These are phyloP conservation scores for Hymenoscyphus infarciens DNA, from an alignment of 2,329 filamentous ascomycete genomes.

Conservation along the genomic window DNA sequence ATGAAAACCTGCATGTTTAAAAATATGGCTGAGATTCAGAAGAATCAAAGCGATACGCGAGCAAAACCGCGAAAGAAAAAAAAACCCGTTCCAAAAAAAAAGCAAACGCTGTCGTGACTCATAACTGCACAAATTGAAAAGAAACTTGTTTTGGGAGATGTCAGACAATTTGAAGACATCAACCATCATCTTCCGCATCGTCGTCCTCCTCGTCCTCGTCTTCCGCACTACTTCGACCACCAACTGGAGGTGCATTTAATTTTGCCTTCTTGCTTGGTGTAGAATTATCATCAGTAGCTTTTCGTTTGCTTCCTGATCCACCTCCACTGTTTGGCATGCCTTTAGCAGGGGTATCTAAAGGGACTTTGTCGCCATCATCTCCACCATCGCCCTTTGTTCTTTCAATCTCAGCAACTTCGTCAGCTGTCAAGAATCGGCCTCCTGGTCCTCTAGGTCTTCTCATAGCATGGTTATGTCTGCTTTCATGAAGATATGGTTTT, in stretches of 20 bases:
- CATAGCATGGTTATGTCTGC: conserved; percentile 97
- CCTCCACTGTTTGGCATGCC: conserved; percentile 31
- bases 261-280: conserved; percentile 53
- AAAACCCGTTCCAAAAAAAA: conserved; percentile 15
- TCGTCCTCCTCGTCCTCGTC: conserved; percentile 41
- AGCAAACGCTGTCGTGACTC: conserved; percentile 32
- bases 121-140: conserved; percentile 27
- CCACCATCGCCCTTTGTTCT: conserved; percentile 47
- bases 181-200: conserved; percentile 31
- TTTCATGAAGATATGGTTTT: conserved; percentile 96
- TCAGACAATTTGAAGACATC: conserved; percentile 14
- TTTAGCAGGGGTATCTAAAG: conserved; percentile 33
- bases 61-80: conserved; percentile 17
- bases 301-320: conserved; percentile 53
- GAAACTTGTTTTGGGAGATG: conserved; percentile 15
- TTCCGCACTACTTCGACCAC: conserved; percentile 23
- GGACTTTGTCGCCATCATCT: conserved; percentile 39
- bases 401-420: conserved; percentile 90
- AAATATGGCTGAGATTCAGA: conserved; percentile 1
- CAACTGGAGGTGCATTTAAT: conserved; percentile 32
- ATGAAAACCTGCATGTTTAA: conserved; percentile 3
- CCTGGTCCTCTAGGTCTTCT: conserved; percentile 88
- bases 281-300: conserved; percentile 49
- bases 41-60: background rate
- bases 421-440: conserved; percentile 91